phyloP scores from a whole-genome alignment of 1,284 basidiomycete species.

The Spongiforma sp. region DNA sequence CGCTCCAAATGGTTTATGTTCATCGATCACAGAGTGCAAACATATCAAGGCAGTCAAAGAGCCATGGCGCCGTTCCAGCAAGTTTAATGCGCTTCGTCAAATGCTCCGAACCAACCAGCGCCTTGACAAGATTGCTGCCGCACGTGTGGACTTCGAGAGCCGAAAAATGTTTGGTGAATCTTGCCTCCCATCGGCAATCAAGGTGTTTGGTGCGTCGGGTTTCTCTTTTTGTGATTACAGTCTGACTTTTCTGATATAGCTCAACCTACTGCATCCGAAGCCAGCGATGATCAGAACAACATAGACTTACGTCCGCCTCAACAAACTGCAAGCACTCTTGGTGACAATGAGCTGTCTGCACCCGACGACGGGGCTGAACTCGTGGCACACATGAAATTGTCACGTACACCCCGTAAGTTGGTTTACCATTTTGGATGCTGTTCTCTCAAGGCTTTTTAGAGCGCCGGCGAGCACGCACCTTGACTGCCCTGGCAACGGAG shows the following conservation, averaged over 20 bases:
- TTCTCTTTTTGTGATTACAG: background rate
- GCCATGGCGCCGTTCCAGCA: background rate
- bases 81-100: background rate
- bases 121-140: slow-evolving; percentile 11
- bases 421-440: background rate
- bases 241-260: too few relatives aligned
- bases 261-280: too few relatives aligned
- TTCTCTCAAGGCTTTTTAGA: background rate
- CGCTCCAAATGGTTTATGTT: background rate
- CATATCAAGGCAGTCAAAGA: slow-evolving; percentile 1
- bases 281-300: background rate
- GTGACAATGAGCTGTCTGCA: background rate
- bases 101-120: slow-evolving; percentile 13
- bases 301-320: too few relatives aligned
- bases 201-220: background rate
- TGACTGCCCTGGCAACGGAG: background rate
- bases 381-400: background rate
- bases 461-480: background rate
- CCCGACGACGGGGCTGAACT: background rate
- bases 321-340: background rate
- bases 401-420: background rate
- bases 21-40: background rate
- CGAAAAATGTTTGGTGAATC: slow-evolving; percentile 3
- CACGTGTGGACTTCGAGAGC: slow-evolving; percentile 13
- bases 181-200: slow-evolving; percentile 3